Evolutionary conservation across 805 yeast species (phyloP).

Genomic region (Ogataea thermomethanolica): DNA sequence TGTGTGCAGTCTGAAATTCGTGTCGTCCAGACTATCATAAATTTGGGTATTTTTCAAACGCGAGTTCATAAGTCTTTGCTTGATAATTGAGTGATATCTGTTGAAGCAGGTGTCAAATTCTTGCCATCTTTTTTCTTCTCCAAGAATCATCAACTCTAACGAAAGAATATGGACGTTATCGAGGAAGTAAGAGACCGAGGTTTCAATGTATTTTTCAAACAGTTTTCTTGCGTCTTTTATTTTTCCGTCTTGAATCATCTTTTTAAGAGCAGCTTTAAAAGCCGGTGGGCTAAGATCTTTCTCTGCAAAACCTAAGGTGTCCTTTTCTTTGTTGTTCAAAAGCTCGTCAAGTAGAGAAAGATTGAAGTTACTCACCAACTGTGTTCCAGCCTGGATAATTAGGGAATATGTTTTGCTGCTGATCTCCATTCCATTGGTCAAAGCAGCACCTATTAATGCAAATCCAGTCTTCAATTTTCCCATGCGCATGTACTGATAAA

Average conservation of each 20-base stretch:
- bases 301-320: conserved; percentile 21
- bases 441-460: conserved; percentile 18
- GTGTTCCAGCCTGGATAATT: conserved; percentile 23
- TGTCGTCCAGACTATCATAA: conserved; percentile 6
- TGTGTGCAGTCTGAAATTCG: conserved; percentile 1
- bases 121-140: conserved; percentile 32
- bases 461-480: conserved; percentile 19
- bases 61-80: conserved; percentile 15
- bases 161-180: conserved; percentile 29
- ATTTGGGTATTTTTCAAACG: conserved; percentile 7
- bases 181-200: conserved; percentile 21
- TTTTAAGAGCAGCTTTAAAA: conserved; percentile 21
- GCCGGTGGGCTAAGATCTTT: conserved; percentile 26
- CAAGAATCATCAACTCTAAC: conserved; percentile 28
- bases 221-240: conserved; percentile 25
- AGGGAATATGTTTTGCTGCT: conserved; percentile 29
- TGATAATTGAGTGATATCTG: conserved; percentile 22
- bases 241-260: conserved; percentile 19
- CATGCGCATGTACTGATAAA: conserved; percentile 22
- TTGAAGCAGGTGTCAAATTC: conserved; percentile 30
- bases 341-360: conserved; percentile 24
- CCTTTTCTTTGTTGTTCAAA: conserved; percentile 18
- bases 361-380: conserved; percentile 19
- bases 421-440: conserved; percentile 13
- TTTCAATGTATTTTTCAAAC: conserved; percentile 29